Evolutionary conservation across 1,139 yeast species (phyloP).

Genomic region (Yamadazyma aaseri): DNA sequence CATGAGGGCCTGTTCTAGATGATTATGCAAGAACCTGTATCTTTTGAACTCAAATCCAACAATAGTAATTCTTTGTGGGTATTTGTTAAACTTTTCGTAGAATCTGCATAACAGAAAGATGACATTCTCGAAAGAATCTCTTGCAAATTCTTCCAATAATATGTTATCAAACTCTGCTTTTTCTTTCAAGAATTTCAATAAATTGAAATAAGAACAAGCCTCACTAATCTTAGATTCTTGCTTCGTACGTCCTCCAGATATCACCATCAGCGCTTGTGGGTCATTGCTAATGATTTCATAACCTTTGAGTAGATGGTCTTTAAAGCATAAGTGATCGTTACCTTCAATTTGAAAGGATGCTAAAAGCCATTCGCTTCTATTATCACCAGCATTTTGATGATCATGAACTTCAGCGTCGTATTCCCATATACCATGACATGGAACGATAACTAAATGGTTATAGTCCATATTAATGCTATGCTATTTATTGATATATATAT

Average conservation of each 20-base stretch:
- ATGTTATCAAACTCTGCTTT: slow-evolving; percentile 23
- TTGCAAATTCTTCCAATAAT: slow-evolving; percentile 64
- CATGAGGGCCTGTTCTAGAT: slow-evolving; percentile 47
- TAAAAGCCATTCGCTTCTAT: slow-evolving; percentile 56
- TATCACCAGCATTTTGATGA: slow-evolving; percentile 12
- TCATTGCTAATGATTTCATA: slow-evolving; percentile 29
- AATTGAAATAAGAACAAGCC: slow-evolving; percentile 53
- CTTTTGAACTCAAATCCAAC: slow-evolving; percentile 77
- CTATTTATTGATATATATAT: too few relatives aligned
- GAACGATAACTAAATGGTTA: slow-evolving; percentile 49
- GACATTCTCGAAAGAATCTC: slow-evolving; percentile 81
- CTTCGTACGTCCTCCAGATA: slow-evolving; percentile 79
- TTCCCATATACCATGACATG: slow-evolving; percentile 71
- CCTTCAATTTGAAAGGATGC: slow-evolving; percentile 71
- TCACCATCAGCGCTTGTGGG: slow-evolving; percentile 37
- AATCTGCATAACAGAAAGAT: slow-evolving; percentile 61
- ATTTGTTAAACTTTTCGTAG: slow-evolving; percentile 42
- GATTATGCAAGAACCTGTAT: slow-evolving; percentile 54
- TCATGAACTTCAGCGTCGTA: slow-evolving; percentile 34
- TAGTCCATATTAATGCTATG: slow-evolving; percentile 5
- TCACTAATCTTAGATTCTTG: slow-evolving; percentile 57
- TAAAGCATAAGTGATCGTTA: slow-evolving; percentile 62
- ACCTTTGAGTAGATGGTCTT: slow-evolving; percentile 56
- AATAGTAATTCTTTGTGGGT: slow-evolving; percentile 55
- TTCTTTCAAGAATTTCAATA: slow-evolving; percentile 23